Evolutionary conservation across 306 rosid genomes (phyloP).

Genomic region (Carpinus fangiana): DNA sequence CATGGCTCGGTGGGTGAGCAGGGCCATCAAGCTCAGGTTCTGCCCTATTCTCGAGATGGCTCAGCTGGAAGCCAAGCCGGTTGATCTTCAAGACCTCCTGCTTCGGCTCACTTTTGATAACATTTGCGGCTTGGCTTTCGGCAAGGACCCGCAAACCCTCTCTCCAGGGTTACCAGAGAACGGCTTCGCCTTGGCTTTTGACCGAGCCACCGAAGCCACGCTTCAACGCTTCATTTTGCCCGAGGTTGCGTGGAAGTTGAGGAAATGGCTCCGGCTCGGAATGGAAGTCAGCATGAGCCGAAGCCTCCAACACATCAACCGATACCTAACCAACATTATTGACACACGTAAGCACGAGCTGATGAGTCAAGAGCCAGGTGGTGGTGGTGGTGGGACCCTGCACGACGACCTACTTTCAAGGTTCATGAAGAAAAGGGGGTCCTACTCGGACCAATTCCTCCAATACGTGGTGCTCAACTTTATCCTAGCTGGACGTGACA

Average conservation of each 20-base stretch:
- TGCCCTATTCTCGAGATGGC: conserved; percentile 65
- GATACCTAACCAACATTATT: conserved; percentile 58
- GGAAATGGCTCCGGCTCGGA: conserved; percentile 57
- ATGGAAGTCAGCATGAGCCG: conserved; percentile 58
- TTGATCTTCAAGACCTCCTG: conserved; percentile 81
- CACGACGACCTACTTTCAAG: conserved; percentile 79
- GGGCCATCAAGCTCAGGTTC: conserved; percentile 69
- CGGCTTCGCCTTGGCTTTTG: conserved; percentile 48
- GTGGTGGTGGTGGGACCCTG: not conserved
- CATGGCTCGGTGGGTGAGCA: conserved; percentile 95
- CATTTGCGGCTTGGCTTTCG: conserved; percentile 89
- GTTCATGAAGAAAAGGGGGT: conserved; percentile 80
- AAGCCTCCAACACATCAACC: conserved; percentile 53
- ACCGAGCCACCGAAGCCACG: conserved; percentile 54
- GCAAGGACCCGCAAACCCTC: conserved; percentile 72
- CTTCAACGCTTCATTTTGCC: conserved; percentile 53
- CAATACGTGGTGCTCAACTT: conserved; percentile 86
- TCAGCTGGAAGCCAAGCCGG: conserved; percentile 34
- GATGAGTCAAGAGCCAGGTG: conserved; percentile 13
- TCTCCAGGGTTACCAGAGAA: conserved; percentile 43
- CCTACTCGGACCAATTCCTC: conserved; percentile 66
- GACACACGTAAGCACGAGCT: conserved; percentile 61
- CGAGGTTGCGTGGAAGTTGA: conserved; percentile 41
- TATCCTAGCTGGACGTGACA: conserved; percentile 95
- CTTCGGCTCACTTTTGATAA: conserved; percentile 91